Evolutionary conservation across 768 basidiomycete species (phyloP).

Genomic region (Mycena leptocephala): DNA sequence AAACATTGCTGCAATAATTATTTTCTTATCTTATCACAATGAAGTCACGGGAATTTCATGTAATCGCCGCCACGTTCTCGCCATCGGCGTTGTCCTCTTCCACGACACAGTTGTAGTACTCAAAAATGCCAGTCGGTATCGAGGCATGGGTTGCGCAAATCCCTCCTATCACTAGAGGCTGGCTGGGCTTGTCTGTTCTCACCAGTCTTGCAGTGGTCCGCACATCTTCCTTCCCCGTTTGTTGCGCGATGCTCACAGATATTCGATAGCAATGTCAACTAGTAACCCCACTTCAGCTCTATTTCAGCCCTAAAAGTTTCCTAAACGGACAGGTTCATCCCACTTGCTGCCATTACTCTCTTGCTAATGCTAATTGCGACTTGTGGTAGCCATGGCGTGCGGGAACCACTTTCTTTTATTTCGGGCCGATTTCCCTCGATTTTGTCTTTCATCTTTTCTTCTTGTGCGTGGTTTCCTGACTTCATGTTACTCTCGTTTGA

Average conservation of each 20-base stretch:
- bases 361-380: slow-evolving; percentile 5
- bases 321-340: slow-evolving; percentile 77
- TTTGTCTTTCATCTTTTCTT: slow-evolving; percentile 99
- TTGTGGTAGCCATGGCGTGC: slow-evolving; percentile 85
- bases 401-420: slow-evolving; percentile 95
- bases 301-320: slow-evolving; percentile 92
- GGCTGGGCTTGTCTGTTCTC: slow-evolving; percentile 85
- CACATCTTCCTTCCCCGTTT: slow-evolving; percentile 37
- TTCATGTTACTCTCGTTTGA: not conserved
- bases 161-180: slow-evolving; percentile 91
- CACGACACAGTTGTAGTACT: not conserved
- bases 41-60: no score
- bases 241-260: slow-evolving; percentile 17
- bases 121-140: slow-evolving; percentile 82
- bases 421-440: slow-evolving; percentile 93
- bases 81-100: not conserved
- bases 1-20: slow-evolving; percentile 58
- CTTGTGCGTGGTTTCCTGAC: slow-evolving; percentile 80
- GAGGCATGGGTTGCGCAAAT: slow-evolving; percentile 95
- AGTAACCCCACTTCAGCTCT: slow-evolving; percentile 92
- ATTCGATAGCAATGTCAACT: slow-evolving; percentile 85
- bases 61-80: not conserved
- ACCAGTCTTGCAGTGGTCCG: slow-evolving; percentile 91
- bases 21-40: not conserved
- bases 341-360: not conserved